Conservation (phyloP, 2,329 filamentous ascomycete species). For the Colletotrichum tamarilloi region DNA sequence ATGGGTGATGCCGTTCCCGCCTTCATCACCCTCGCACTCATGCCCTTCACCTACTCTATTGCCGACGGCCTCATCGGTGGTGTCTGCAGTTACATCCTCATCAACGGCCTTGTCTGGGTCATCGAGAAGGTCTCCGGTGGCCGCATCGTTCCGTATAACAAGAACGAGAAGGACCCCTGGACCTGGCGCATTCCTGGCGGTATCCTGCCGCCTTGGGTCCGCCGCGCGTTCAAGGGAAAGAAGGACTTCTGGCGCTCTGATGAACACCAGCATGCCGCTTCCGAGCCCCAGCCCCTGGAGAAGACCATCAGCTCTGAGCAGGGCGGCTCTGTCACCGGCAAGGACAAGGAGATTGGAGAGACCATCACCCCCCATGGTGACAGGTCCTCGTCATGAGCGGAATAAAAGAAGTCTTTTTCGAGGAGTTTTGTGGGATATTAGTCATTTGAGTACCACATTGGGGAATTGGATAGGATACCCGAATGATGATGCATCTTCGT, state of each 20-base stretch:
- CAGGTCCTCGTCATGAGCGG: conserved; percentile 4
- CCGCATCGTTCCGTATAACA: conserved; percentile 78
- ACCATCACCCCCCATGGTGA: conserved; percentile 24
- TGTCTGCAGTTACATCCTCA: conserved; percentile 78
- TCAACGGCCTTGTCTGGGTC: conserved; percentile 79
- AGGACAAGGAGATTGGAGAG: conserved; percentile 33
- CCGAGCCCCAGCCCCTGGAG: conserved; percentile 36
- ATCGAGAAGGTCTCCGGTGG: conserved; percentile 75
- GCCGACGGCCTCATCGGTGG: conserved; percentile 87
- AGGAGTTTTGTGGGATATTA: neutral
- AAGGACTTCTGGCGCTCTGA: conserved; percentile 76
- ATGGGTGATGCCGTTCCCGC: conserved; percentile 86
- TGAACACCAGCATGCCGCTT: conserved; percentile 37
- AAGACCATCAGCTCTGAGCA: conserved; percentile 36
- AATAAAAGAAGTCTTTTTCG: neutral
- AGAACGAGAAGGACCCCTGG: conserved; percentile 83
- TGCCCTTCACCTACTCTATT: conserved; percentile 93
- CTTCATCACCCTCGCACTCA: conserved; percentile 84
- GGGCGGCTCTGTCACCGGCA: conserved; percentile 25
- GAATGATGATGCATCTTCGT: neutral
- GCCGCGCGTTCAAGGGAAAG: conserved; percentile 72
- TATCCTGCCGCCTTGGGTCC: conserved; percentile 79
- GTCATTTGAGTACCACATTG: neutral
- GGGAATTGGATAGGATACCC: neutral
- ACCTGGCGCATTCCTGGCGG: conserved; percentile 81